These are phyloP conservation scores for Penicillium bovifimosum DNA, from an alignment of 495 filamentous ascomycete genomes.

Conservation along the genomic window DNA sequence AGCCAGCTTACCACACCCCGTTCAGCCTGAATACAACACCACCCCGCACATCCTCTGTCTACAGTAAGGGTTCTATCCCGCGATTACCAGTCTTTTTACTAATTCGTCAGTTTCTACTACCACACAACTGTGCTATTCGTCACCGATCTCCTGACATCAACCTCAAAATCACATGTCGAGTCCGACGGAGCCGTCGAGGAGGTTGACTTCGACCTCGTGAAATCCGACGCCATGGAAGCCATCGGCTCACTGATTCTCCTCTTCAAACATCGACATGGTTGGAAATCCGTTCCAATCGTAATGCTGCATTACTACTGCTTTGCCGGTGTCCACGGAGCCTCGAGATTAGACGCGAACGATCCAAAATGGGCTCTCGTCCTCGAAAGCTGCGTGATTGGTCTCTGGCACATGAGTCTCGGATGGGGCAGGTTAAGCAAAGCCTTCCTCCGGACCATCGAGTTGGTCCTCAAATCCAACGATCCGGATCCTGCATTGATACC, in stretches of 20 bases:
- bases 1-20: slow-evolving; percentile 6
- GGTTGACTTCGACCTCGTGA: slow-evolving; percentile 7
- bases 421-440: slow-evolving; percentile 27
- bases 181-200: background rate
- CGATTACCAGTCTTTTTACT: background rate
- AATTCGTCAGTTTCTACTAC: slow-evolving; percentile 15
- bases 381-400: slow-evolving; percentile 22
- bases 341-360: slow-evolving; percentile 9
- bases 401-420: slow-evolving; percentile 27
- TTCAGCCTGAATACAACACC: slow-evolving; percentile 12
- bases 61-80: slow-evolving; percentile 11
- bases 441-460: slow-evolving; percentile 23
- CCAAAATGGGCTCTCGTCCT: slow-evolving; percentile 24
- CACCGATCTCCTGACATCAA: slow-evolving; percentile 9
- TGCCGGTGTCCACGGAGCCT: slow-evolving; percentile 19
- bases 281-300: slow-evolving; percentile 26
- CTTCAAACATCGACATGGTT: slow-evolving; percentile 20
- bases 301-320: slow-evolving; percentile 28
- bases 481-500: slow-evolving; percentile 14
- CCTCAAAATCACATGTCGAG: background rate
- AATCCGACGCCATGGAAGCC: slow-evolving; percentile 16
- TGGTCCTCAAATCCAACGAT: slow-evolving; percentile 14
- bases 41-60: slow-evolving; percentile 19
- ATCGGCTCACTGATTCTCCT: slow-evolving; percentile 23
- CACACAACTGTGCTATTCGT: slow-evolving; percentile 17